Conservation (phyloP, 2,329 filamentous ascomycete species). For the Xylaria sp. region DNA sequence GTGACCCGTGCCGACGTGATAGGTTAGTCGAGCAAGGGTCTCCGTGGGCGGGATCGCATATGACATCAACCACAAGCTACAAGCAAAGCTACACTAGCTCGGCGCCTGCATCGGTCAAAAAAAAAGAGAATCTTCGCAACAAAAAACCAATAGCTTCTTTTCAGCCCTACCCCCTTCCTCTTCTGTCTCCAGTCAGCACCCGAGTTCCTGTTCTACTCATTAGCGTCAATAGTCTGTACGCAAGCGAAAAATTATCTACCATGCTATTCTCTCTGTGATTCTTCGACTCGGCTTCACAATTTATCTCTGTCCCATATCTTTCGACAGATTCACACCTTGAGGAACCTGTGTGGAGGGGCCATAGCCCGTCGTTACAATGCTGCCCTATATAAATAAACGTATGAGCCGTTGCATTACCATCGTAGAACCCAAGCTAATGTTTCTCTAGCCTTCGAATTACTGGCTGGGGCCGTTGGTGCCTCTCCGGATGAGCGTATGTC, state of each 20-base stretch:
- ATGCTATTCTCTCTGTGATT: conserved; percentile 11
- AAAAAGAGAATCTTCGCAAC: neutral
- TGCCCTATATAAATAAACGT: conserved; percentile 35
- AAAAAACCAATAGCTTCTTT: conserved; percentile 12
- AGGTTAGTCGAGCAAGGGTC: conserved; percentile 2
- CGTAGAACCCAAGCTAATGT: conserved; percentile 24
- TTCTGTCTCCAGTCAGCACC: conserved; percentile 1
- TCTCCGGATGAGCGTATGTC: conserved; percentile 54
- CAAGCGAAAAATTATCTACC: neutral
- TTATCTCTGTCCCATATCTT: neutral
- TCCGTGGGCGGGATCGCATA: conserved; percentile 10
- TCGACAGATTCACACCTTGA: neutral
- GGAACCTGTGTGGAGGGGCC: neutral
- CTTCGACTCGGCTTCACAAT: neutral
- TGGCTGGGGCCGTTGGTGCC: conserved; percentile 49
- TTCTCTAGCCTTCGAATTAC: conserved; percentile 50
- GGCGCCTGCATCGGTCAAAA: conserved; percentile 8
- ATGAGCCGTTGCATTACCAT: conserved; percentile 2
- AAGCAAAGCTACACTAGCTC: no score
- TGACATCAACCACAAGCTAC: conserved; percentile 32
- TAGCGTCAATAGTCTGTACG: neutral
- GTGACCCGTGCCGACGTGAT: conserved; percentile 17
- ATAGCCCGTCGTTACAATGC: conserved; percentile 20
- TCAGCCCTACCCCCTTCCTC: neutral
- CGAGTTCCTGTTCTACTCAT: conserved; percentile 1